Evolutionary conservation across 495 filamentous ascomycete species (phyloP).

Genomic region (Hypoxylon fuscum): DNA sequence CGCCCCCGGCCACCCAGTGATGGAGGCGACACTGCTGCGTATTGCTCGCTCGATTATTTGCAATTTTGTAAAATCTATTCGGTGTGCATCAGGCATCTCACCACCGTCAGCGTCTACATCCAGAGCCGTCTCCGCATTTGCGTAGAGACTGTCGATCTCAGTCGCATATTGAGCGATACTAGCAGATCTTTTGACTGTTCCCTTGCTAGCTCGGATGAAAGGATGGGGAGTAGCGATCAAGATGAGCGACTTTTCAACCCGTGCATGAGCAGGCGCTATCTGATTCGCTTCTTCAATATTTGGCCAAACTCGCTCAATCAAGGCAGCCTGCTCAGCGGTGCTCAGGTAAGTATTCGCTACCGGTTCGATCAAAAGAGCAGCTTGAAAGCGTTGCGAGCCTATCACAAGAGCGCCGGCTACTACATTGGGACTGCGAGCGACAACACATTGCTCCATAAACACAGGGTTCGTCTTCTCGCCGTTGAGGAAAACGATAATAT

Average conservation of each 20-base stretch:
- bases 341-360: slow-evolving; percentile 21
- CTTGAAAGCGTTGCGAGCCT: slow-evolving; percentile 60
- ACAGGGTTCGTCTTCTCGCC: slow-evolving; percentile 63
- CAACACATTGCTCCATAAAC: slow-evolving; percentile 62
- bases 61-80: background rate
- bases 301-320: slow-evolving; percentile 54
- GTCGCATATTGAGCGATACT: slow-evolving; percentile 59
- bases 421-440: slow-evolving; percentile 53
- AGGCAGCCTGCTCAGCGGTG: slow-evolving; percentile 39
- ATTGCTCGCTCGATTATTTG: background rate
- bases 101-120: background rate
- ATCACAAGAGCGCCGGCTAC: slow-evolving; percentile 60
- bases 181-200: slow-evolving; percentile 58
- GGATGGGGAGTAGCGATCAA: slow-evolving; percentile 59
- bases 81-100: background rate
- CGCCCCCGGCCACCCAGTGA: slow-evolving; percentile 21
- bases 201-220: slow-evolving; percentile 64
- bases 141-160: slow-evolving; percentile 63
- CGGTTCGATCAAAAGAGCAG: slow-evolving; percentile 63
- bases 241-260: slow-evolving; percentile 51
- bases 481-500: slow-evolving; percentile 62
- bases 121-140: slow-evolving; percentile 24
- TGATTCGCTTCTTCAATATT: slow-evolving; percentile 55
- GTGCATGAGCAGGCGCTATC: slow-evolving; percentile 55
- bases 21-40: no score